Conservation (phyloP, 1,139 yeast species). For the Meyerozyma guilliermondii region DNA sequence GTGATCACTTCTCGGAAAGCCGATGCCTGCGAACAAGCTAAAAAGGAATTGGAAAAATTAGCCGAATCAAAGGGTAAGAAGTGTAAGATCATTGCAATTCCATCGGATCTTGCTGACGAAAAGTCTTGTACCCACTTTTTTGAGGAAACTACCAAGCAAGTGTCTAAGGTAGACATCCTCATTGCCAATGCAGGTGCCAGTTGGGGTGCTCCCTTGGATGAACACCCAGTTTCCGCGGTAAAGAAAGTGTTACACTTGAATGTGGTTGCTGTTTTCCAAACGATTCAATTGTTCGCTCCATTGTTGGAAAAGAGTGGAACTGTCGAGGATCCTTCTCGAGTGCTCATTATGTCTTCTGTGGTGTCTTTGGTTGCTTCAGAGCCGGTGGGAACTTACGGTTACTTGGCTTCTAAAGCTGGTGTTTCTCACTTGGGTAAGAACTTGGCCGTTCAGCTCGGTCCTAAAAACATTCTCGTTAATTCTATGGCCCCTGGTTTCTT, state of each 20-base stretch:
- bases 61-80: constrained; percentile 29
- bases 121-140: constrained; percentile 46
- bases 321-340: constrained; percentile 57
- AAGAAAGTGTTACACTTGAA: constrained; percentile 63
- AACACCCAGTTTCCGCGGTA: constrained; percentile 59
- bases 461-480: constrained; percentile 62
- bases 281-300: constrained; percentile 60
- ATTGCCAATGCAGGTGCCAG: constrained; percentile 80
- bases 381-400: constrained; percentile 57
- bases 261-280: constrained; percentile 65
- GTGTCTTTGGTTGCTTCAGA: constrained; percentile 43
- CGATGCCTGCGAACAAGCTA: constrained; percentile 61
- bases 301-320: constrained; percentile 53
- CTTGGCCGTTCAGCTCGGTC: constrained; percentile 61
- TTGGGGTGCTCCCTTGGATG: constrained; percentile 67
- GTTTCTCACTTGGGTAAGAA: constrained; percentile 65
- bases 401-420: constrained; percentile 74
- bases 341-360: constrained; percentile 65
- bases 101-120: constrained; percentile 56
- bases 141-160: constrained; percentile 35
- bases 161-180: constrained; percentile 53
- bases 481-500: constrained; percentile 75
- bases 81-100: constrained; percentile 43
- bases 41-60: constrained; percentile 41
- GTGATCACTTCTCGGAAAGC: constrained; percentile 65